Evolutionary conservation across 2,329 filamentous ascomycete species (phyloP).

Genomic region (Fusarium udum): DNA sequence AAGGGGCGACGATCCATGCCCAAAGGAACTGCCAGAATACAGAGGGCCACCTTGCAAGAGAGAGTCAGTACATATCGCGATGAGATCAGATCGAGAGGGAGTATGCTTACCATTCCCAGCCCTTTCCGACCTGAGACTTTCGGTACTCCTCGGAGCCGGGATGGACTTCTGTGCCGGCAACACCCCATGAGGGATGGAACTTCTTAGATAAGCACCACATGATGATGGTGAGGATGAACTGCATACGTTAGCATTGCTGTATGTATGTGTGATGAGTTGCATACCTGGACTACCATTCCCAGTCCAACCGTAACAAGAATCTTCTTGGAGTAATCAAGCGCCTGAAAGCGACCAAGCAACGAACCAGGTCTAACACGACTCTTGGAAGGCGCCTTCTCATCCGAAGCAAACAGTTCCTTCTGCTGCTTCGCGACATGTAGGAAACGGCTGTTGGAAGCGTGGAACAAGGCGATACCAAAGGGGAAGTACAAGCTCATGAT

Average conservation of each 20-base stretch:
- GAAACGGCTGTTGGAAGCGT: constrained; percentile 70
- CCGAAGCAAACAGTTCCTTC: constrained; percentile 50
- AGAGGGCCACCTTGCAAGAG: constrained; percentile 63
- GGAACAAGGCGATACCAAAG: constrained; percentile 72
- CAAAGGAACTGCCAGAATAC: constrained; percentile 72
- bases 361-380: constrained; percentile 33
- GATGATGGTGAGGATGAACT: constrained; percentile 67
- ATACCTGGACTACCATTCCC: constrained; percentile 67
- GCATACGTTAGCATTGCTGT: background rate
- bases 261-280: background rate
- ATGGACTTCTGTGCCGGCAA: constrained; percentile 68
- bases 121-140: constrained; percentile 57
- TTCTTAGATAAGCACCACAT: constrained; percentile 72
- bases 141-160: constrained; percentile 62
- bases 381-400: constrained; percentile 18
- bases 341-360: constrained; percentile 50
- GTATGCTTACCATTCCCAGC: constrained; percentile 70
- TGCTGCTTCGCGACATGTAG: constrained; percentile 67
- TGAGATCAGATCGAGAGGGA: background rate
- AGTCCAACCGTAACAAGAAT: constrained; percentile 61
- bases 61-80: background rate
- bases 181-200: constrained; percentile 69
- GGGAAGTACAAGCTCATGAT: constrained; percentile 73
- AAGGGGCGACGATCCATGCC: constrained; percentile 69
- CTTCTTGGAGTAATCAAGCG: constrained; percentile 58